Evolutionary conservation across 2,329 filamentous ascomycete species (phyloP), one percentile per base, ranked within the genome.

Genomic region (Ilyonectria robusta): DNA sequence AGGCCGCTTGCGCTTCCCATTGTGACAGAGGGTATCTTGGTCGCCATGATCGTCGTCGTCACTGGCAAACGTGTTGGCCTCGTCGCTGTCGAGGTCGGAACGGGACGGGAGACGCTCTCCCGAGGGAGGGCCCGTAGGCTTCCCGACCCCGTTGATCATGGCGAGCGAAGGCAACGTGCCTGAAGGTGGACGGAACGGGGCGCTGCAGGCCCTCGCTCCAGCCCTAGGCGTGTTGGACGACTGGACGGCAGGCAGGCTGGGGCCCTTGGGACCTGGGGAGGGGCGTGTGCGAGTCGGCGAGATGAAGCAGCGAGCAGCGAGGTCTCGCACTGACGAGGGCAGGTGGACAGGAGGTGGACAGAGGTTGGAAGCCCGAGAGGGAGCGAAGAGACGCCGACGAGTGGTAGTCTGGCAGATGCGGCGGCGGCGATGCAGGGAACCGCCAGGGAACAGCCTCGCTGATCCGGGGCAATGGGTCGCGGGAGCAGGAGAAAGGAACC

Each of bases 1-100:
- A 66, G 87, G 87, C 65, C 88, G 84, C 78, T 90, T 91, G 69
- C 88, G 86, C 79, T 91, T 91, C 65, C 86, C 78, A 23, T 72
- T 74, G 65, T 76, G 76, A 67, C 72, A 74, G 31, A 75, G 62
- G 46, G 66, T 73, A 33, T 79, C 76, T 57, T 86, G 83, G 54
- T 81, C 76, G 60, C 82, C 81, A 65, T 85, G 83, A 64, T 84
- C 83, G 48, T 86, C 84, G 75, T 85, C 87, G 57, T 84, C 81
- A 55, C 74, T 76, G 47, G 42, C 56, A 63, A 69, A 73, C 42
- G 69, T 69, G 70, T 74, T 69, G 54, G 73, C 73, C 61, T 85
- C 84, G 74, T 87, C 86, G 76, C 85, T 88, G 59, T 87, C 85
- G 54, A 72, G 78, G 59, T 84, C 78, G 70, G 75, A 74, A 54